Percentiles rank a stretch among this genome's conserved stretches.
phyloP scores from a whole-genome alignment of 352 stramenopile species.

The Globisporangium alternatum region DNA sequence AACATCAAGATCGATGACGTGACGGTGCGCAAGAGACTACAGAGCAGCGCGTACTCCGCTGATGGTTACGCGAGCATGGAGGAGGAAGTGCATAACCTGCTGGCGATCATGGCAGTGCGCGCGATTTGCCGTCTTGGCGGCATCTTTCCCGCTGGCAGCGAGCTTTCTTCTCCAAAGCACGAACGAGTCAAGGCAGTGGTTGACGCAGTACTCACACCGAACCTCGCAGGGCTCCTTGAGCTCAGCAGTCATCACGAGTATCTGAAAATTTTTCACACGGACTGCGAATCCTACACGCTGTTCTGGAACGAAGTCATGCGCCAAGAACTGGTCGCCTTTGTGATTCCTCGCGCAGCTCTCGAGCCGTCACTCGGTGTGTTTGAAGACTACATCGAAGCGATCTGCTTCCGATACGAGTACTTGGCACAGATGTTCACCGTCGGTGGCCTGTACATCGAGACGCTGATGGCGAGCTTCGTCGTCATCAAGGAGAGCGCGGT shows the following conservation, averaged over 20 bases:
- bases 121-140: slow-evolving; percentile 69
- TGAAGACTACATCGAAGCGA: slow-evolving; percentile 48
- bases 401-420: slow-evolving; percentile 69
- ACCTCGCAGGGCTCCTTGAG: slow-evolving; percentile 54
- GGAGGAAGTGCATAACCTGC: slow-evolving; percentile 62
- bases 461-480: slow-evolving; percentile 66
- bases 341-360: slow-evolving; percentile 35
- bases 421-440: slow-evolving; percentile 62
- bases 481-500: slow-evolving; percentile 58
- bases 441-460: slow-evolving; percentile 73
- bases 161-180: slow-evolving; percentile 46
- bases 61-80: slow-evolving; percentile 42
- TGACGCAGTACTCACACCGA: slow-evolving; percentile 71
- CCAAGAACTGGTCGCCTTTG: slow-evolving; percentile 50
- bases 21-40: slow-evolving; percentile 38
- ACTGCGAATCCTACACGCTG: slow-evolving; percentile 80
- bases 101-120: slow-evolving; percentile 69
- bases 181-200: slow-evolving; percentile 35
- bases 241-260: slow-evolving; percentile 79
- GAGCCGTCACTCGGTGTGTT: slow-evolving; percentile 29
- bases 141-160: slow-evolving; percentile 48
- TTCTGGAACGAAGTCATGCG: slow-evolving; percentile 82
- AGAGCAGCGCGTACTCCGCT: slow-evolving; percentile 31
- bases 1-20: slow-evolving; percentile 55
- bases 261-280: slow-evolving; percentile 73